Base-by-base conservation (phyloP, 1,139 yeast genomes). In the Scheffersomyces stambukii region DNA sequence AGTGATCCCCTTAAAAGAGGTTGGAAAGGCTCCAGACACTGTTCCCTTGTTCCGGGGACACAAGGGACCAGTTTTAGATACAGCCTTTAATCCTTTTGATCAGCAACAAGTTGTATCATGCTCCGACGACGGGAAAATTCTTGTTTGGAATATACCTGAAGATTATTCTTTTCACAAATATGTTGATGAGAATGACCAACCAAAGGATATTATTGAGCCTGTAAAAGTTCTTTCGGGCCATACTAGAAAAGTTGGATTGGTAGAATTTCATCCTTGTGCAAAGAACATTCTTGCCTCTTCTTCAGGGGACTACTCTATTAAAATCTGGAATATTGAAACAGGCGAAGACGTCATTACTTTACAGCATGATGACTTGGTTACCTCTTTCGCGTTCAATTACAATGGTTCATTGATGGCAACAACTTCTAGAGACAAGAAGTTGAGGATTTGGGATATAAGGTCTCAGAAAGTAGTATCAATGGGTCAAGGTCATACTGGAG, bases 11-110 rank as follows among this genome's bases (percentile, higher is more conserved):
- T 64, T 85, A 17, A 51, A 56, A 7, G 96, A 89, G 55, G 81
- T 77, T 12, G 97, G 97, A n/a, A 91, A 88, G 55, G 80, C 91
- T 7, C 97, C 96, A 5, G 98, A 91, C 47, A 77, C 82, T 37
- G 91, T 88, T 27, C 91, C 97, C 2, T 70, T 91, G 44, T 91
- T 89, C 57, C 76, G 96, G 48, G 98, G 98, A 12, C 97, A 91
- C 55, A 83, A 91, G 29, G 96, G 95, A 7, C 82, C 95, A 6
- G 96, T 91, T 15, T 70, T 89, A 46, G 98, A 91, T 54, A 89
- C 97, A 0, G 95, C 86, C 29, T 91, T 82, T 66, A 84, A 88
- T 56, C 97, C 97, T 2, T 91, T 89, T 57, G 75, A 89, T 54
- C 78, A 77, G 35, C 67, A 72, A 41, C 72, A 78, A 47, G 62